Conservation (phyloP, 2,329 filamentous ascomycete species). For the Coleophoma crateriformis region DNA sequence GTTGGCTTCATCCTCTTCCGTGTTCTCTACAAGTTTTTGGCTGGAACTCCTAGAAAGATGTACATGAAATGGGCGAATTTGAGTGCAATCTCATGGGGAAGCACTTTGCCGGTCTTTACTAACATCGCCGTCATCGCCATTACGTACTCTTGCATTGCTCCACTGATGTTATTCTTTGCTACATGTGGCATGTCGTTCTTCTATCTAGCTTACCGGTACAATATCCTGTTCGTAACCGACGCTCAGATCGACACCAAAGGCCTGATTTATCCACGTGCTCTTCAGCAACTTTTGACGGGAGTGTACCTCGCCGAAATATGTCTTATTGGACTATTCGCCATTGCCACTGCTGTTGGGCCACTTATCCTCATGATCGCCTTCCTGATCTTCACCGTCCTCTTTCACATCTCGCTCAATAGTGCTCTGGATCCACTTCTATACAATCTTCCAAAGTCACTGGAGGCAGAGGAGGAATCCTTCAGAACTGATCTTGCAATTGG, state of each 20-base stretch:
- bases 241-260: conserved; percentile 82
- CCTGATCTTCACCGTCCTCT: conserved; percentile 69
- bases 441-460: conserved; percentile 72
- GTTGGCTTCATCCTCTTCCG: conserved; percentile 68
- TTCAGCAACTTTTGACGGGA: conserved; percentile 80
- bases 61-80: conserved; percentile 74
- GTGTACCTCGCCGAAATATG: conserved; percentile 79
- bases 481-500: conserved; percentile 13
- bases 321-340: conserved; percentile 77
- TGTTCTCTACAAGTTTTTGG: conserved; percentile 67
- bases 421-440: conserved; percentile 72
- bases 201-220: conserved; percentile 86
- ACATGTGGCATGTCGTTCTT: conserved; percentile 73
- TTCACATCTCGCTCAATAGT: conserved; percentile 68
- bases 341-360: conserved; percentile 61
- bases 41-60: conserved; percentile 73
- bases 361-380: conserved; percentile 72
- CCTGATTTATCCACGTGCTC: conserved; percentile 77
- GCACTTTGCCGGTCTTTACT: conserved; percentile 73
- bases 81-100: conserved; percentile 76
- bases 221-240: conserved; percentile 82
- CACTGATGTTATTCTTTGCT: conserved; percentile 77
- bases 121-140: conserved; percentile 79
- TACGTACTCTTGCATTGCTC: conserved; percentile 81
- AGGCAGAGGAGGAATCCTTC: conserved; percentile 46